Base-by-base conservation (phyloP, 306 rosid genomes). In the Pyrus communis region DNA sequence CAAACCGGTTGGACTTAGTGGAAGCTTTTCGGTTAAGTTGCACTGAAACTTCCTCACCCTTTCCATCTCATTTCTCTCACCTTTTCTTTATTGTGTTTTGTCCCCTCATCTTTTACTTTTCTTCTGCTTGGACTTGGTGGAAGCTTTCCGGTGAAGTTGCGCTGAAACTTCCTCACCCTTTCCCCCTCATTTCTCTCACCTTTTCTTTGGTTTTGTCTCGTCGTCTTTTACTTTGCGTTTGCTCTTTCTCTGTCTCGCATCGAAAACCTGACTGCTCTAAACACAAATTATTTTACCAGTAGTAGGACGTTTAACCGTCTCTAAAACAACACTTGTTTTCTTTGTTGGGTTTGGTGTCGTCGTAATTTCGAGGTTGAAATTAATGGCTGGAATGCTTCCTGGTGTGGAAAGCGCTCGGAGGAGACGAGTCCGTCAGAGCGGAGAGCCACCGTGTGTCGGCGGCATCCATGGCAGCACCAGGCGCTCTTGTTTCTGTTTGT, bases 381-480 rank as follows among this genome's bases (percentile, higher is more conserved):
- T 69, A 54, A 89, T 91, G 96, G 93, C 89, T 19, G 95, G 94
- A 80, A 88, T 82, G 93, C 91, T 95, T 59, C 97, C 97, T 0
- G 99, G 97, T 64, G 99, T 95, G 55, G 99, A 95, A 83, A 87
- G 97, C 70, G 99, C 99, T 15, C 67, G 99, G 63, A 88, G 89
- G 68, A 86, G 99, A 81, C 65, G 97, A 21, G 83, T 90, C 23
- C 97, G 91, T 83, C 86, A 71, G 7, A 86, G 83, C 33, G 76
- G 81, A 4, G 97, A 87, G 70, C 73, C 86, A 71, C 73, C 82
- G 17, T 31, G 61, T 17, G 68, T 71, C 31, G 58, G 82, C 54
- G 58, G 82, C 59, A 46, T 86, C 4, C 69, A 65, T 40, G 85
- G 84, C 70, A 75, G 82, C 51, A 79, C 87, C 38, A 80, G 83